These are phyloP conservation scores for Coniella lustricola DNA, from an alignment of 2,329 filamentous ascomycete species.

Conservation along the genomic window DNA sequence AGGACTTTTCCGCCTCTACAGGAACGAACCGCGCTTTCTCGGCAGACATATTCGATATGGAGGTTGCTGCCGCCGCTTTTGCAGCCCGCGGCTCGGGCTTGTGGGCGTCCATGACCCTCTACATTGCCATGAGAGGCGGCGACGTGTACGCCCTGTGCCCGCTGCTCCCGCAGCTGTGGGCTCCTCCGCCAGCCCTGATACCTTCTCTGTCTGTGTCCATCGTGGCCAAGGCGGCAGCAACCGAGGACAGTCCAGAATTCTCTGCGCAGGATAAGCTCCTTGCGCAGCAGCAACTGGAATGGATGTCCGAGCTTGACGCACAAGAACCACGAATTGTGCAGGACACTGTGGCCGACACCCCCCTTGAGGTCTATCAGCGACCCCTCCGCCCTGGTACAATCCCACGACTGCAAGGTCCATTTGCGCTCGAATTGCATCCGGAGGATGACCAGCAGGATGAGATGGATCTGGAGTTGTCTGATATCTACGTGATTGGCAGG, in stretches of 20 bases:
- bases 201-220: conserved; percentile 79
- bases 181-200: conserved; percentile 66
- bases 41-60: conserved; percentile 85
- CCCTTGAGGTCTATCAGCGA: conserved; percentile 49
- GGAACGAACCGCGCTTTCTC: conserved; percentile 77
- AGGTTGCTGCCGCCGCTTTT: conserved; percentile 85
- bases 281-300: conserved; percentile 58
- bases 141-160: conserved; percentile 93
- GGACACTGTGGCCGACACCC: conserved; percentile 38
- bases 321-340: conserved; percentile 55
- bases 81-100: conserved; percentile 60
- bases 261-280: conserved; percentile 48
- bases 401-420: conserved; percentile 56
- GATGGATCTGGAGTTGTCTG: conserved; percentile 48
- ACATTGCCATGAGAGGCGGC: conserved; percentile 90
- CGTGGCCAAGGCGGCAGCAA: conserved; percentile 61
- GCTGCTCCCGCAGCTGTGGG: conserved; percentile 80
- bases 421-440: conserved; percentile 48
- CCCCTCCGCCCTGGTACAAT: conserved; percentile 51
- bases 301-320: conserved; percentile 59
- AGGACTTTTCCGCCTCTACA: conserved; percentile 73
- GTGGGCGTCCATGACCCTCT: conserved; percentile 94
- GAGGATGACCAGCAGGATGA: conserved; percentile 48
- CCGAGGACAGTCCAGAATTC: conserved; percentile 52
- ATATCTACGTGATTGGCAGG: conserved; percentile 56